Base-by-base conservation (phyloP, 139 green algal genomes). In the Asterochloris erici region DNA sequence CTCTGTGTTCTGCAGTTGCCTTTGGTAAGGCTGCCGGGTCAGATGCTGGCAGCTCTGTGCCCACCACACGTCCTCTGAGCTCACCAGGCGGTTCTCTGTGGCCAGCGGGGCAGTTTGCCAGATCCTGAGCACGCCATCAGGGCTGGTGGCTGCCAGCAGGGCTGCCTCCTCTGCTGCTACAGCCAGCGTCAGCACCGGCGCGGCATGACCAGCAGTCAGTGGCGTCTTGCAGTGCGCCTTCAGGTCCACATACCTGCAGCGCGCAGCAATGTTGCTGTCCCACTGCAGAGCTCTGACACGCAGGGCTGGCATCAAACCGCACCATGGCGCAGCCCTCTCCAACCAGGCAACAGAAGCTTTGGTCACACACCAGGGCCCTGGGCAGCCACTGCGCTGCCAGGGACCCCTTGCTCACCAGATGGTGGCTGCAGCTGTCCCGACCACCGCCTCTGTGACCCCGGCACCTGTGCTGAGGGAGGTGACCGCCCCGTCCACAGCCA, bases 61-160 rank as follows among this genome's bases (percentile, higher is more conserved):
- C 38, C 38, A 54, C 2, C 38, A 54, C 38, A 6, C 60, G 21
- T n/a, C 29, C 60, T 27, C 47, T 28, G 27, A 60, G 79, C 10
- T 16, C 24, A 60, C 54, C n/a, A 84, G 16, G 23, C 10, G 38
- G n/a, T 61, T 47, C 24, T 62, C 26, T 9, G 64, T 28, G 26
- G 75, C 9, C 13, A 64, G 0, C 23, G 73, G 69, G 11, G 38
- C 79, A 27, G 89, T 74, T 21, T 77, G 71, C 86, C 88, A 90
- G 63, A 91, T 74, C 13, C 86, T 79, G 79, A 91, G 86, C 60
- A 88, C 29, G 15, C 88, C 88, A 79, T 90, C 88, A 2, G 17
- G 9, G 9, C 73, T 83, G 9, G 86, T 87, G 24, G 86, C 85
- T 1, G 86, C 88, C 76, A 91, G 60, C 27, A 88, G 71, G 63